phyloP scores from a whole-genome alignment of 352 stramenopile species.

The Globisporangium emineosum region DNA sequence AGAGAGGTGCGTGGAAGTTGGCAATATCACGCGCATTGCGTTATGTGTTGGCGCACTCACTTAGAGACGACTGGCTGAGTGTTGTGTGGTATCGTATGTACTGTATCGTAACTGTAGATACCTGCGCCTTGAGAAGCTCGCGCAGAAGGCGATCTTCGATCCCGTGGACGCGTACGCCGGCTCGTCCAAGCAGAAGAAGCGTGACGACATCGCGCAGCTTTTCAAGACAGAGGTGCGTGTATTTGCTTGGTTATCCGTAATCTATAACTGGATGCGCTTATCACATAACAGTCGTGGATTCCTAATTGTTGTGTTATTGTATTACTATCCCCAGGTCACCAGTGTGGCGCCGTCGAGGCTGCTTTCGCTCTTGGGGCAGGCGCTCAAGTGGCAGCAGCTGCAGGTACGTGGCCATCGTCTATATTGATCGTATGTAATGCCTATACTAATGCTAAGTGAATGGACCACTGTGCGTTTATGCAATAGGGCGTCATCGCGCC shows the following conservation, averaged over 20 bases:
- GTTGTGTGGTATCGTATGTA: background rate
- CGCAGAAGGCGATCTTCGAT: constrained; percentile 68
- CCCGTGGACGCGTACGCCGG: constrained; percentile 60
- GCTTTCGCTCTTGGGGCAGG: constrained; percentile 84
- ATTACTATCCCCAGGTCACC: constrained; percentile 17
- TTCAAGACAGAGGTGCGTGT: constrained; percentile 62
- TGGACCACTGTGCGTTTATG: background rate
- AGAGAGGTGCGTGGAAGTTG: constrained; percentile 34
- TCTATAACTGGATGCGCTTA: background rate
- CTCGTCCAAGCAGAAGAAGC: constrained; percentile 70
- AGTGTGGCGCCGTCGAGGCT: constrained; percentile 86
- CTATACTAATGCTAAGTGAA: background rate
- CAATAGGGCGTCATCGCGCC: constrained; percentile 52
- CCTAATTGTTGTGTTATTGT: background rate
- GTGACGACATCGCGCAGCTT: constrained; percentile 72
- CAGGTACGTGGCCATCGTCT: constrained; percentile 30
- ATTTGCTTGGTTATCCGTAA: background rate
- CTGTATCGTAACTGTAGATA: constrained; percentile 28
- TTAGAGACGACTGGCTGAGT: background rate
- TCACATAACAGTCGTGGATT: background rate
- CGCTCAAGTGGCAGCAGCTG: constrained; percentile 89
- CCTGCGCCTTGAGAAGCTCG: constrained; percentile 71
- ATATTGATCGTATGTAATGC: background rate
- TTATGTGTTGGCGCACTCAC: background rate
- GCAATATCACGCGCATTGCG: no score